These are phyloP conservation scores for Pseudogymnoascus sp. DNA, from an alignment of 2,329 filamentous ascomycete genomes.

Conservation along the genomic window DNA sequence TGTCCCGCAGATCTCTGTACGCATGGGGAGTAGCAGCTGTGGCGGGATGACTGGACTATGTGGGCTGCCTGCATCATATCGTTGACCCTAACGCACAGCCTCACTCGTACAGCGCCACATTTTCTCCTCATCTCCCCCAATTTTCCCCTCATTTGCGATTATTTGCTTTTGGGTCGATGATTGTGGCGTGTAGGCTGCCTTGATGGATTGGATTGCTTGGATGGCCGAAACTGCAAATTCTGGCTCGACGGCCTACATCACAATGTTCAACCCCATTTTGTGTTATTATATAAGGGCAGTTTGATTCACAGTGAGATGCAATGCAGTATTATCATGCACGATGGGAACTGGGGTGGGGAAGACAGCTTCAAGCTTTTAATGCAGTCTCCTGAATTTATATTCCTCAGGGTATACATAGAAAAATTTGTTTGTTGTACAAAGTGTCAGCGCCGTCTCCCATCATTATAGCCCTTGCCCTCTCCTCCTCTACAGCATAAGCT, in stretches of 20 bases:
- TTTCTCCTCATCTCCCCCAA: neutral
- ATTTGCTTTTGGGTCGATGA: no score
- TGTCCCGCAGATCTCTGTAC: neutral
- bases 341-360: neutral
- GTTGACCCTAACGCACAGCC: neutral
- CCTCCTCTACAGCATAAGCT: conserved; percentile 70
- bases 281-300: neutral
- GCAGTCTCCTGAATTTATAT: conserved; percentile 8
- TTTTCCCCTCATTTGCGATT: no score
- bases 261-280: neutral
- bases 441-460: conserved; percentile 2
- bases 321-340: neutral
- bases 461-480: neutral
- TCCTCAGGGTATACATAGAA: conserved; percentile 9
- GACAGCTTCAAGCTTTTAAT: neutral
- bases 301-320: neutral
- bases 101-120: neutral
- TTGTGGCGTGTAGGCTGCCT: no score
- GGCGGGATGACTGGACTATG: neutral
- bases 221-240: neutral
- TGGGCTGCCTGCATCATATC: neutral
- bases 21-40: neutral
- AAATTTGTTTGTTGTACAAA: conserved; percentile 11
- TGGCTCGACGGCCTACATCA: neutral
- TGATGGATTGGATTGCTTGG: neutral